Percentiles rank a stretch among this genome's conserved stretches.
phyloP scores from a whole-genome alignment of 208 protist species.

The Leishmania martiniquensis region DNA sequence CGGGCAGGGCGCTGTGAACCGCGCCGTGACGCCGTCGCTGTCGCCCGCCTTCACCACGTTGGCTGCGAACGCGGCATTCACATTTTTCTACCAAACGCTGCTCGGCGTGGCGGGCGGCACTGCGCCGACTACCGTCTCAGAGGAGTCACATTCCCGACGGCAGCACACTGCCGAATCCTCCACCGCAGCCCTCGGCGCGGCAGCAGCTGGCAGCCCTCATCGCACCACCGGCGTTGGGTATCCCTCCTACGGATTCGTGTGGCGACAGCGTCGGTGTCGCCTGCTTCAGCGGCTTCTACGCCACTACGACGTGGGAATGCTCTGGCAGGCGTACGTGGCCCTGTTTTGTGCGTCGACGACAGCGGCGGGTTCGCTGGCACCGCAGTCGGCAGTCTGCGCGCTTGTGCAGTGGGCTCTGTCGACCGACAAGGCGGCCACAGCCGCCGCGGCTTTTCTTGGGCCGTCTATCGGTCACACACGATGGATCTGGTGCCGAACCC shows the following conservation, averaged over 20 bases:
- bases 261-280: conserved; percentile 25
- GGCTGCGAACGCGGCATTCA: background rate
- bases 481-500: conserved; percentile 26
- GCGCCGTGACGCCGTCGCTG: background rate
- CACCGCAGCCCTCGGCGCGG: background rate
- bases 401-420: conserved; percentile 23
- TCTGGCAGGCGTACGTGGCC: conserved; percentile 39
- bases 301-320: conserved; percentile 30
- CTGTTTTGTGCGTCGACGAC: conserved; percentile 24
- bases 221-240: background rate
- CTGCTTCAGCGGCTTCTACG: conserved; percentile 28
- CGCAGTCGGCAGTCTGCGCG: conserved; percentile 21
- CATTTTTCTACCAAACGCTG: conserved; percentile 20
- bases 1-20: background rate
- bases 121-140: background rate
- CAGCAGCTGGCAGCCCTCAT: background rate
- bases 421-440: conserved; percentile 1
- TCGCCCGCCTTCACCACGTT: background rate
- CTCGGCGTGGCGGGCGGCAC: conserved; percentile 8
- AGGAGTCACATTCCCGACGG: background rate
- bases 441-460: conserved; percentile 13
- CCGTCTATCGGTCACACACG: background rate
- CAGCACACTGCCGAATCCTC: background rate
- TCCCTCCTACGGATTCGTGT: conserved; percentile 2
- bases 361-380: conserved; percentile 2